Conservation (phyloP, 2,329 filamentous ascomycete species). For the Penicillium brevicompactum region DNA sequence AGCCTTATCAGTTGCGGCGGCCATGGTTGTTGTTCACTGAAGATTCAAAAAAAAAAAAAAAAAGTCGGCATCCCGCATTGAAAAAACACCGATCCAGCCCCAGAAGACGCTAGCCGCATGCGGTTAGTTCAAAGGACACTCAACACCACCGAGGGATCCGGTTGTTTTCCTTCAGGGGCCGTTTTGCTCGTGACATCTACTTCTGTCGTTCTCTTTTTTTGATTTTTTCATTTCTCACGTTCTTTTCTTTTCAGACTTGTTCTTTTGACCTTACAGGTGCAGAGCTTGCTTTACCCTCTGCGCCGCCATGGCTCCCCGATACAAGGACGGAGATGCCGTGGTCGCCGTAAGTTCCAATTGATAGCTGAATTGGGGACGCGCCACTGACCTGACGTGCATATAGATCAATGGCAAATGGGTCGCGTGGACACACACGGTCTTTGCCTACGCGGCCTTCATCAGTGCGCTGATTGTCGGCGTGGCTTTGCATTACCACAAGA, state of each 20-base stretch:
- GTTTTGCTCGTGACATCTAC: conserved; percentile 21
- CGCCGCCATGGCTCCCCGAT: conserved; percentile 60
- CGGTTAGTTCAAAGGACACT: conserved; percentile 19
- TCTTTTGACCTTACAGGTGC: conserved; percentile 15
- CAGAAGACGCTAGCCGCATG: conserved; percentile 20
- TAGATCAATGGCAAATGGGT: conserved; percentile 86
- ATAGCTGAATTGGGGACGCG: conserved; percentile 10
- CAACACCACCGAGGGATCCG: conserved; percentile 25
- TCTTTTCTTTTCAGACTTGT: conserved; percentile 15
- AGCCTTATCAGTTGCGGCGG: conserved; percentile 86
- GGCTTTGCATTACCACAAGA: conserved; percentile 89
- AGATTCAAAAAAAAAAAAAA: conserved; percentile 15
- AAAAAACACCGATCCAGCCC: conserved; percentile 21
- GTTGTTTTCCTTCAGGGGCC: conserved; percentile 34
- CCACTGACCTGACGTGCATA: conserved; percentile 28
- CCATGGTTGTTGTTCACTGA: conserved; percentile 57
- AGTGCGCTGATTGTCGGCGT: conserved; percentile 81
- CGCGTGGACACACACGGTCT: conserved; percentile 79
- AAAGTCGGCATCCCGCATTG: conserved; percentile 37
- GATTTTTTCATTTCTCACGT: conserved; percentile 27
- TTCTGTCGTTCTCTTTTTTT: conserved; percentile 26
- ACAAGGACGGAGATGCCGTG: conserved; percentile 64
- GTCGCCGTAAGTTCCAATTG: conserved; percentile 53
- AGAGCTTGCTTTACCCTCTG: conserved; percentile 19
- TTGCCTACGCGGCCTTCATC: conserved; percentile 82